A percentile compares a stretch with the other conserved stretches of the same genome.
phyloP scores from a whole-genome alignment of 176 grass and related monocot species.

The Cenchrus purpureus region DNA sequence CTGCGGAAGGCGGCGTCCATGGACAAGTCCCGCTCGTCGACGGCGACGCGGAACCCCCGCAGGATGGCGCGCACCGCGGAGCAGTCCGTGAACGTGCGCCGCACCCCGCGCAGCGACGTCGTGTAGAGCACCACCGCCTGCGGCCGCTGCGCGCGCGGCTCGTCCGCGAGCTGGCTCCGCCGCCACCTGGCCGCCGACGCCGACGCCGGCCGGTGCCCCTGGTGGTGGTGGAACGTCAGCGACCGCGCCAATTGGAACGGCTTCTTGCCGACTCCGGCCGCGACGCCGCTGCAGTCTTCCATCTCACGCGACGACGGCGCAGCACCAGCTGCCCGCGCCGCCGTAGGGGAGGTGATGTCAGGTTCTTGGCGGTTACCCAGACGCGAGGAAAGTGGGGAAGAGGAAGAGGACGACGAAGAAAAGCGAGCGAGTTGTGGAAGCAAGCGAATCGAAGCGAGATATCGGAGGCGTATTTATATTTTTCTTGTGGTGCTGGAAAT shows the following conservation, averaged over 20 bases:
- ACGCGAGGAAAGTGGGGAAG: constrained; percentile 28
- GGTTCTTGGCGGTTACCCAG: constrained; percentile 50
- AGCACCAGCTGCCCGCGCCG: constrained; percentile 10
- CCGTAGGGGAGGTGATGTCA: constrained; percentile 10
- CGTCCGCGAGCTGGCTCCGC: constrained; percentile 49
- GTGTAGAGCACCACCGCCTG: constrained; percentile 84
- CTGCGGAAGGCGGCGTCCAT: constrained; percentile 81
- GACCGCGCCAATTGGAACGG: constrained; percentile 65
- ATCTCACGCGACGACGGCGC: constrained; percentile 38
- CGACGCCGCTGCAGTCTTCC: constrained; percentile 46
- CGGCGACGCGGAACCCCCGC: constrained; percentile 73
- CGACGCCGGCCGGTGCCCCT: constrained; percentile 46
- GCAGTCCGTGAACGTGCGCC: constrained; percentile 88
- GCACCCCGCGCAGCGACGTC: constrained; percentile 87
- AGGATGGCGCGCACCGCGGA: constrained; percentile 76
- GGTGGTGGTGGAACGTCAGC: constrained; percentile 76
- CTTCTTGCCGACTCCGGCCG: constrained; percentile 54
- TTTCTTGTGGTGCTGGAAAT: constrained; percentile 31
- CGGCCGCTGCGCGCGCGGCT: constrained; percentile 52
- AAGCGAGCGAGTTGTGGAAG: constrained; percentile 40
- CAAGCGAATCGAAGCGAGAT: constrained; percentile 38
- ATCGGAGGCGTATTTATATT: constrained; percentile 43
- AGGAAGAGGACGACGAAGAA: not conserved
- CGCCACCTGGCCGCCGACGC: constrained; percentile 35
- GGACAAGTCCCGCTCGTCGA: constrained; percentile 91